Conservation (phyloP, 495 filamentous ascomycete genomes). For the Penicillium tannophilum region DNA sequence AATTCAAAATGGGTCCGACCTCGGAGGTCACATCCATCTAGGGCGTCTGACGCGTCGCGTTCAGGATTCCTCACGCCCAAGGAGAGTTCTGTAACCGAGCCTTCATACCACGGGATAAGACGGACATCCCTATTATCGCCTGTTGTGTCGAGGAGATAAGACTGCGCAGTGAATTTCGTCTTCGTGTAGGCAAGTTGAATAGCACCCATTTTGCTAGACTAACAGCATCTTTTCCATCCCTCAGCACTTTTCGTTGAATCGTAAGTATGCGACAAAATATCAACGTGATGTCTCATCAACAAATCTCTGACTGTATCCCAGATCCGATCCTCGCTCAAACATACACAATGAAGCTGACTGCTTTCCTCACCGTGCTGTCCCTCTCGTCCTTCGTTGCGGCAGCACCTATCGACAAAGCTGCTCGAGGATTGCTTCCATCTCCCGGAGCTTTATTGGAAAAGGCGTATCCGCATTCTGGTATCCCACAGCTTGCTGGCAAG, state of each 20-base stretch:
- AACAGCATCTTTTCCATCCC: no score
- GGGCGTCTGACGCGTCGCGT: background rate
- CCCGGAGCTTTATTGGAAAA: constrained; percentile 17
- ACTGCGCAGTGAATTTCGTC: background rate
- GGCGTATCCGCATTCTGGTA: constrained; percentile 21
- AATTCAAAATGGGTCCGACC: background rate
- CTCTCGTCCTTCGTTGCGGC: constrained; percentile 18
- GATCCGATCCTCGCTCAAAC: background rate
- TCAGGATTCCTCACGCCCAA: background rate
- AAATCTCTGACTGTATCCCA: background rate
- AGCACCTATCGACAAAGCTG: constrained; percentile 8
- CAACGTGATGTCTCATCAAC: background rate
- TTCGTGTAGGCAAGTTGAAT: background rate
- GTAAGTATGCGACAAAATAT: background rate
- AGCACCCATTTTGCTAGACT: no score
- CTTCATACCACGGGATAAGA: constrained; percentile 1
- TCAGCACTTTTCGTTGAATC: background rate
- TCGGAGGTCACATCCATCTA: background rate
- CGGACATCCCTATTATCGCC: background rate
- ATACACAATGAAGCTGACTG: constrained; percentile 22
- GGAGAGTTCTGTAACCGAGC: background rate
- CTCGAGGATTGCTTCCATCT: constrained; percentile 18
- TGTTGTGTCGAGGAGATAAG: background rate
- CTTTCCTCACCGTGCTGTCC: constrained; percentile 16
- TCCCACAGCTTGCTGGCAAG: constrained; percentile 16